phyloP scores from a whole-genome alignment of 2,329 filamentous ascomycete genomes.

The Neodidymelliopsis sp. region DNA sequence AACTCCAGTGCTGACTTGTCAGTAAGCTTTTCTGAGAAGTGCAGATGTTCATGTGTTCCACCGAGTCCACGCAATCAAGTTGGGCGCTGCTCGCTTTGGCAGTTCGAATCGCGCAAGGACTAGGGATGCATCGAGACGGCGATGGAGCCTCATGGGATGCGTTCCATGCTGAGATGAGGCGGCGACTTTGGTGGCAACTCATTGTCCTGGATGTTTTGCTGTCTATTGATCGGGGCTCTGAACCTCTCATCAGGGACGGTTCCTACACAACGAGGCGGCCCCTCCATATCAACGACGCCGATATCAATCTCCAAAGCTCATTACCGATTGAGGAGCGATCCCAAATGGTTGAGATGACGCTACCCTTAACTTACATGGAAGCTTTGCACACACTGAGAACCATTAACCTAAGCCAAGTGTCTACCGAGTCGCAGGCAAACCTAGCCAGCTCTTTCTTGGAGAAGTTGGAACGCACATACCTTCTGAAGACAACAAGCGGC shows the following conservation, averaged over 20 bases:
- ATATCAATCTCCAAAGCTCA: too few species aligned
- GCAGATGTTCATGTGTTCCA: background rate
- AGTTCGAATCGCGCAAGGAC: background rate
- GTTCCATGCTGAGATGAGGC: background rate
- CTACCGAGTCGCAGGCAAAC: too few species aligned
- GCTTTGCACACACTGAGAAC: too few species aligned
- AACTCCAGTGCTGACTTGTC: background rate
- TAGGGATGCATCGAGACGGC: background rate
- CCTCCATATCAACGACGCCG: too few species aligned
- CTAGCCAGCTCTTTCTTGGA: too few species aligned
- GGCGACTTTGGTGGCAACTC: background rate
- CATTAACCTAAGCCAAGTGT: conserved; percentile 34
- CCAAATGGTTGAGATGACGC: too few species aligned
- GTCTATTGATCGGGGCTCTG: background rate
- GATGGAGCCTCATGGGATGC: background rate
- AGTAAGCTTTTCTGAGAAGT: background rate
- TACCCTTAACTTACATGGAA: too few species aligned
- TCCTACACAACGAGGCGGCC: too few species aligned
- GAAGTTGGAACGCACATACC: too few species aligned
- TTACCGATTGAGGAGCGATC: too few species aligned
- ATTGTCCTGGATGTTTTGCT: background rate
- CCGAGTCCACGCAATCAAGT: background rate
- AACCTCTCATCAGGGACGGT: background rate
- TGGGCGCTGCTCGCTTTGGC: background rate
- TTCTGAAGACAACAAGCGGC: too few species aligned